A percentile compares a stretch with the other conserved stretches of the same genome.
These are phyloP conservation scores for Triticum turgidum DNA, from an alignment of 176 grass and related monocot species.

Conservation along the genomic window DNA sequence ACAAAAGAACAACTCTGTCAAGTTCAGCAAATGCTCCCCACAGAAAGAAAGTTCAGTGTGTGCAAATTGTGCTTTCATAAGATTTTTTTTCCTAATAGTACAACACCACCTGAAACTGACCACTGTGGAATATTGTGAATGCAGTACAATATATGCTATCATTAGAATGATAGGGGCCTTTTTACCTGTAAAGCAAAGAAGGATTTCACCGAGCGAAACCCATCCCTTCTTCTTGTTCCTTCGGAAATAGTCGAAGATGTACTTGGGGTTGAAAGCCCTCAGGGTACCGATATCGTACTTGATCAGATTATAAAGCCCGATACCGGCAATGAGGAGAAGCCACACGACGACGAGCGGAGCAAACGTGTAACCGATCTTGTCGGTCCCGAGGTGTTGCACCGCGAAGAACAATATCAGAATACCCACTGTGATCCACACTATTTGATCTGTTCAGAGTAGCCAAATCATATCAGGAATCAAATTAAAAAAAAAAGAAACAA, in stretches of 20 bases:
- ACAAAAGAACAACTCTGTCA: neutral
- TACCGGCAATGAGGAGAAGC: conserved; percentile 50
- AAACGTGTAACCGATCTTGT: conserved; percentile 74
- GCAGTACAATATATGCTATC: neutral
- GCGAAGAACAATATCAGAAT: conserved; percentile 57
- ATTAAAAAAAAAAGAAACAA: neutral
- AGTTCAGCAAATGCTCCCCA: neutral
- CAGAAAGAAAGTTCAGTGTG: neutral
- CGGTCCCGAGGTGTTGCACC: conserved; percentile 56
- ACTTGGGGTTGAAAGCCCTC: conserved; percentile 59
- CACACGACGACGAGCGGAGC: conserved; percentile 52
- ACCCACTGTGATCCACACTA: conserved; percentile 54
- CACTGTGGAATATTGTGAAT: neutral
- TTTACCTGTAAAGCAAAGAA: conserved; percentile 70
- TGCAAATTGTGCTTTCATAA: neutral
- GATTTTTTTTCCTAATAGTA: conserved; percentile 1
- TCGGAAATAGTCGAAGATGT: conserved; percentile 66
- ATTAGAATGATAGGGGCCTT: neutral
- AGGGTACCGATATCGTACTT: conserved; percentile 51
- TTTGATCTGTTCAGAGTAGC: conserved; percentile 28
- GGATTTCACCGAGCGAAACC: conserved; percentile 65
- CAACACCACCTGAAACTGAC: neutral
- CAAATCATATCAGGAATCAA: neutral
- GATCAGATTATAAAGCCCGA: conserved; percentile 59
- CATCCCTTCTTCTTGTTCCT: conserved; percentile 67